These are phyloP conservation scores for Sporothrix luriei DNA, from an alignment of 2,329 filamentous ascomycete genomes.

Conservation along the genomic window DNA sequence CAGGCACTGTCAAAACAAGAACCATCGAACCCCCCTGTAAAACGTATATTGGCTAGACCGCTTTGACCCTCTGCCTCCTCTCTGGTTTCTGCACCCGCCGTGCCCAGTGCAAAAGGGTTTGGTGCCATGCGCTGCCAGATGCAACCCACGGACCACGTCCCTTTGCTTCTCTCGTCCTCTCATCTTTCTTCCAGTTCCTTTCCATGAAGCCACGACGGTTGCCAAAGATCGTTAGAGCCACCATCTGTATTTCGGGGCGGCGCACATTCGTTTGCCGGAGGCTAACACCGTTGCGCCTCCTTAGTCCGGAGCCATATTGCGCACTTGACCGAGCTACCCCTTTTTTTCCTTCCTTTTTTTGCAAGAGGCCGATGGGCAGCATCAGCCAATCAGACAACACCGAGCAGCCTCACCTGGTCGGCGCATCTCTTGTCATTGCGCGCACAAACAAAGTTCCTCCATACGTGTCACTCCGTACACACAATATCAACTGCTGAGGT, in stretches of 20 bases:
- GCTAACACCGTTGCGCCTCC: too few relatives aligned
- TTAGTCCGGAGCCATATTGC: slow-evolving; percentile 12
- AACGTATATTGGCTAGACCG: not conserved
- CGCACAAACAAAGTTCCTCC: too few relatives aligned
- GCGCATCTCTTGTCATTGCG: not conserved
- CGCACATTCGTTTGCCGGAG: too few relatives aligned
- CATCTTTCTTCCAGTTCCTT: not conserved
- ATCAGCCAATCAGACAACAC: too few relatives aligned
- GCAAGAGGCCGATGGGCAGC: too few relatives aligned
- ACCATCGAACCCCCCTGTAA: not conserved
- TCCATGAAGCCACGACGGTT: not conserved
- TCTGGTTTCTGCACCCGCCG: not conserved
- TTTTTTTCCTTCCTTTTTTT: not conserved
- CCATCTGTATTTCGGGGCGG: not conserved
- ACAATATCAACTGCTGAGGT: too few relatives aligned
- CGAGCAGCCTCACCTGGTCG: not conserved
- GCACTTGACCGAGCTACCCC: not conserved
- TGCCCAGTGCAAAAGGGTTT: slow-evolving; percentile 18
- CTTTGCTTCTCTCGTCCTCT: not conserved
- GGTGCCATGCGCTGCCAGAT: slow-evolving; percentile 2
- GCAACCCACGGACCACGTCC: not conserved
- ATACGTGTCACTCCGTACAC: too few relatives aligned
- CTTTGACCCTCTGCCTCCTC: not conserved
- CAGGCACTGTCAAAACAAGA: not conserved
- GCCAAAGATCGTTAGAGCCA: slow-evolving; percentile 23